These are phyloP conservation scores for Biscogniauxia marginata DNA, from an alignment of 2,329 filamentous ascomycete genomes.

Conservation along the genomic window DNA sequence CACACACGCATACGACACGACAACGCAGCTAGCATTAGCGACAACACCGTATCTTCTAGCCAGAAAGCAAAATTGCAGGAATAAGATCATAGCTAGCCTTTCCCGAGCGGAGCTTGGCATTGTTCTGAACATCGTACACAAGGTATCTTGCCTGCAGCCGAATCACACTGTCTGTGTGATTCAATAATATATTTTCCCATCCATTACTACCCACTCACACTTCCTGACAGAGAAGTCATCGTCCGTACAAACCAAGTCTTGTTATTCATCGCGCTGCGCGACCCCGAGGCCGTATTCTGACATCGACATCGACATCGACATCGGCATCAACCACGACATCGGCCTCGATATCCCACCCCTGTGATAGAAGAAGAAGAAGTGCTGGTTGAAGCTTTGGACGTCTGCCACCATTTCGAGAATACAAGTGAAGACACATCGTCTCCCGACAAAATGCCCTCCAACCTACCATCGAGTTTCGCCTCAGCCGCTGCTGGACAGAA, in stretches of 20 bases:
- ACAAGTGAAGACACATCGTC: not conserved
- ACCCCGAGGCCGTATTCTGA: not conserved
- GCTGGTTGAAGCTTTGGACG: constrained; percentile 6
- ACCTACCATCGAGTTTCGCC: constrained; percentile 80
- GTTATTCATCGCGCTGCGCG: not conserved
- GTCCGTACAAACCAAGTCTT: not conserved
- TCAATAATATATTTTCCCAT: not conserved
- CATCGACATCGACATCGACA: not conserved
- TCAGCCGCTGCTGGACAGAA: constrained; percentile 78
- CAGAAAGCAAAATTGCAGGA: no score
- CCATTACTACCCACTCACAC: not conserved
- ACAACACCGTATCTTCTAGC: no score
- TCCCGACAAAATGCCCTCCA: constrained; percentile 59
- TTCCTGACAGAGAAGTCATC: not conserved
- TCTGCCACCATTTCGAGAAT: not conserved
- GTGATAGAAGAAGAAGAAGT: not conserved
- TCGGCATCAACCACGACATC: not conserved
- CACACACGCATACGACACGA: not conserved
- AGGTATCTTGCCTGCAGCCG: not conserved
- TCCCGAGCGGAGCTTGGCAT: no score
- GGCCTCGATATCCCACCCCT: not conserved
- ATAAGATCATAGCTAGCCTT: no score
- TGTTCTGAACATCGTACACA: no score
- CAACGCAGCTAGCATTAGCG: not conserved
- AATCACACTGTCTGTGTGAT: not conserved